Evolutionary conservation across 495 filamentous ascomycete species (phyloP).

Genomic region (Lepidopterella palustris): DNA sequence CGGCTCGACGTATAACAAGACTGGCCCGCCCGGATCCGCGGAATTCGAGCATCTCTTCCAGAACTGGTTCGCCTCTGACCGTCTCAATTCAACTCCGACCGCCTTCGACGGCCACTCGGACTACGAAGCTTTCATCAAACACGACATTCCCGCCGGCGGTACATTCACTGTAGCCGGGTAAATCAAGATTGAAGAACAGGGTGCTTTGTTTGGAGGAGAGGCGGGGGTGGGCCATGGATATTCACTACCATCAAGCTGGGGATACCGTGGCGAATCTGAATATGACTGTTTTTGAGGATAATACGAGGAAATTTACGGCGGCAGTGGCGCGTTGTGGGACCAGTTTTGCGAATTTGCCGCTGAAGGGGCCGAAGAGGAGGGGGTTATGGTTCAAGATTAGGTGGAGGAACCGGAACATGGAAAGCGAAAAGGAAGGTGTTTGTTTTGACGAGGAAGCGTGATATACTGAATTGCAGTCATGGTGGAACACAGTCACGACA

Average conservation of each 20-base stretch:
- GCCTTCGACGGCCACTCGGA: conserved; percentile 61
- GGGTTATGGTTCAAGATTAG: too few species aligned
- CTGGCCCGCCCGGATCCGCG: conserved; percentile 58
- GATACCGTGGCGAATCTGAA: conserved; percentile 57
- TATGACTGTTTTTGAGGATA: conserved; percentile 52
- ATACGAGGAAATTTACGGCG: conserved; percentile 56
- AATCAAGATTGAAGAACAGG: conserved; percentile 56
- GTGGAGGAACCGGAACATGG: too few species aligned
- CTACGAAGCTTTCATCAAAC: conserved; percentile 61
- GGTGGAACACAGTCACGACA: too few species aligned
- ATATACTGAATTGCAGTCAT: too few species aligned
- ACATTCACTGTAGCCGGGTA: conserved; percentile 65
- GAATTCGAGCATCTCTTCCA: conserved; percentile 59
- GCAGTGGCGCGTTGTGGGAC: conserved; percentile 56
- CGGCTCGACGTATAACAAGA: conserved; percentile 53
- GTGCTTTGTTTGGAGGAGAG: conserved; percentile 51
- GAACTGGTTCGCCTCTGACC: conserved; percentile 47
- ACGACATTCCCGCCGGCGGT: conserved; percentile 57
- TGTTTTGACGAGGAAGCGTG: too few species aligned
- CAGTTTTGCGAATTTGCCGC: conserved; percentile 46
- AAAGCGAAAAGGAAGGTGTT: too few species aligned
- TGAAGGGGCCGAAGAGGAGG: conserved; percentile 13
- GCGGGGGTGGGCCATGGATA: conserved; percentile 54
- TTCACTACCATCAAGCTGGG: conserved; percentile 54
- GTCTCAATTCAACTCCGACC: conserved; percentile 43